Percentiles rank a stretch among this genome's conserved stretches.
Conservation (phyloP, 495 filamentous ascomycete genomes). For the Trichoderma virens region DNA sequence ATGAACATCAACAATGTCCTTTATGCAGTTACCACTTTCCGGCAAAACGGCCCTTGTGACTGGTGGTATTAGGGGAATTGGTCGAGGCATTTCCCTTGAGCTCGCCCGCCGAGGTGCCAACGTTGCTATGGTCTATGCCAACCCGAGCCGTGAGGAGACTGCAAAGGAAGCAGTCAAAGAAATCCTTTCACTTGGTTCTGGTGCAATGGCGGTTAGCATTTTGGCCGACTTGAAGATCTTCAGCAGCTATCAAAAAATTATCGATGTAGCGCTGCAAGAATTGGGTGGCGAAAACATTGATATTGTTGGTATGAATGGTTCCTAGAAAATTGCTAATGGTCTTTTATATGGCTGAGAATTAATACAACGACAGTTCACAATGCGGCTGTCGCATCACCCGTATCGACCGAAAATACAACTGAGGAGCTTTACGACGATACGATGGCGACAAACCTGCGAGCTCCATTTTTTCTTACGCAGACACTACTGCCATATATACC, state of each 20-base stretch:
- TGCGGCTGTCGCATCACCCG: slow-evolving; percentile 56
- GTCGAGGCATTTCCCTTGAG: slow-evolving; percentile 67
- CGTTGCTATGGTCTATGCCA: slow-evolving; percentile 72
- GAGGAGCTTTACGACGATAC: slow-evolving; percentile 69
- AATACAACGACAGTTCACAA: slow-evolving; percentile 40
- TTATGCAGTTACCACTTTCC: slow-evolving; percentile 22
- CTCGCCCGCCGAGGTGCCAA: slow-evolving; percentile 67
- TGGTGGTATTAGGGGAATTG: slow-evolving; percentile 62
- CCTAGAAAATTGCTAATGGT: background rate
- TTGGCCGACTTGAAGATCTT: slow-evolving; percentile 72
- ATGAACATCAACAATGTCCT: background rate
- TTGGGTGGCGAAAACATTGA: slow-evolving; percentile 49
- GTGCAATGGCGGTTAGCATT: slow-evolving; percentile 55
- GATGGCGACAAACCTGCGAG: slow-evolving; percentile 70
- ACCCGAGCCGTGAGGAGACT: slow-evolving; percentile 37
- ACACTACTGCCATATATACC: slow-evolving; percentile 56
- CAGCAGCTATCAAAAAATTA: slow-evolving; percentile 51
- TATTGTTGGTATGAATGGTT: slow-evolving; percentile 41
- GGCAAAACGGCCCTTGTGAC: slow-evolving; percentile 46
- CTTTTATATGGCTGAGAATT: background rate
- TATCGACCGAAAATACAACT: slow-evolving; percentile 62
- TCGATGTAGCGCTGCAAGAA: slow-evolving; percentile 31
- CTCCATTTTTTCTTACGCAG: slow-evolving; percentile 75
- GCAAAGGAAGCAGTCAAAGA: slow-evolving; percentile 57
- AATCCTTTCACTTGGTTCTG: slow-evolving; percentile 43